A percentile compares a stretch with the other conserved stretches of the same genome.
Conservation (phyloP, 352 stramenopile genomes). For the Phytophthora tubulina region DNA sequence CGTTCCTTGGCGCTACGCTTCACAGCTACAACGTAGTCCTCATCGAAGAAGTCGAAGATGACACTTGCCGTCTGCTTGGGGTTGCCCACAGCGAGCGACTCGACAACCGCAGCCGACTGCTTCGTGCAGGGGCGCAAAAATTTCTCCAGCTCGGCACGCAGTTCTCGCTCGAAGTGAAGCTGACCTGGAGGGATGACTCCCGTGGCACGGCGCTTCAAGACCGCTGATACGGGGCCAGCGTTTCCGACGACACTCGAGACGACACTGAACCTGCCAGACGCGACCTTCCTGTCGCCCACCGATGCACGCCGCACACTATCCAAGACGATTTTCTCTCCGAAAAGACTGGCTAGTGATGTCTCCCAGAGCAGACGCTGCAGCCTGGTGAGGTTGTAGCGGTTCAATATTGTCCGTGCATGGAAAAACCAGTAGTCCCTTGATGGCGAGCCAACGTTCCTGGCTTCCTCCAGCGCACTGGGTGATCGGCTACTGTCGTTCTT, state of each 20-base stretch:
- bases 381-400: slow-evolving; percentile 71
- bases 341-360: slow-evolving; percentile 72
- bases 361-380: slow-evolving; percentile 83
- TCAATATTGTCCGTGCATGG: slow-evolving; percentile 65
- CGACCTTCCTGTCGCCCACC: slow-evolving; percentile 21
- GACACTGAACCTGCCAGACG: slow-evolving; percentile 33
- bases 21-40: slow-evolving; percentile 68
- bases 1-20: slow-evolving; percentile 72
- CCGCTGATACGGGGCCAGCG: slow-evolving; percentile 23
- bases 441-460: slow-evolving; percentile 58
- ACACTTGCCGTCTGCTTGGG: slow-evolving; percentile 43
- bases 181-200: slow-evolving; percentile 29
- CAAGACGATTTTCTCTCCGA: slow-evolving; percentile 70
- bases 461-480: slow-evolving; percentile 47
- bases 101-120: slow-evolving; percentile 42
- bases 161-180: slow-evolving; percentile 40
- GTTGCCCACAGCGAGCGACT: slow-evolving; percentile 45
- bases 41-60: slow-evolving; percentile 76
- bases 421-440: slow-evolving; percentile 83
- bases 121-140: slow-evolving; percentile 63
- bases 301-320: slow-evolving; percentile 51
- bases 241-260: slow-evolving; percentile 39
- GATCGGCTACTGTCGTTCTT: slow-evolving; percentile 44
- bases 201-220: slow-evolving; percentile 37
- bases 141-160: slow-evolving; percentile 53